phyloP scores from a whole-genome alignment of 2,329 filamentous ascomycete genomes.

The Paecilomyces formosus region DNA sequence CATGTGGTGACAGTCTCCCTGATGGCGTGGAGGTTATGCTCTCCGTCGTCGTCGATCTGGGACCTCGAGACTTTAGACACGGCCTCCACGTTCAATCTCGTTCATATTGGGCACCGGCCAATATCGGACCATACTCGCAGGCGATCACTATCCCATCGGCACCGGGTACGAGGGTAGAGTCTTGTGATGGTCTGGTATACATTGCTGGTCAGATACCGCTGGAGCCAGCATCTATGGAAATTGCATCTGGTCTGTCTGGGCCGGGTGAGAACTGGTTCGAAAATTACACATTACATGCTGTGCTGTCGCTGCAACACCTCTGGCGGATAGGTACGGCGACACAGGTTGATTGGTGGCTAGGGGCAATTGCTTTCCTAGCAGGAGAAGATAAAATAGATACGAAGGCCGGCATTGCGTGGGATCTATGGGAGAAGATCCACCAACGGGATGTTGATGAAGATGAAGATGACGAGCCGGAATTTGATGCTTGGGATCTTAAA shows the following conservation, averaged over 20 bases:
- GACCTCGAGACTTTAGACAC: conserved; percentile 23
- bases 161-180: conserved; percentile 14
- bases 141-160: conserved; percentile 54
- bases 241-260: conserved; percentile 19
- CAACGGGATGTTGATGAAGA: conserved; percentile 15
- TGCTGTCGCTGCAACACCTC: conserved; percentile 78
- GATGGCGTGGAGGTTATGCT: conserved; percentile 53
- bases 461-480: conserved; percentile 41
- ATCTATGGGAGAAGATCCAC: conserved; percentile 40
- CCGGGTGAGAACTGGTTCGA: conserved; percentile 15
- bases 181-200: conserved; percentile 43
- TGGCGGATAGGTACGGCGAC: conserved; percentile 72
- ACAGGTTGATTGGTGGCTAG: conserved; percentile 66
- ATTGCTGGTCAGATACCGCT: conserved; percentile 91
- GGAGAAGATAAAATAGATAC: conserved; percentile 22
- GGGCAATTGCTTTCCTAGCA: conserved; percentile 67
- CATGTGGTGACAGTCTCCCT: conserved; percentile 63
- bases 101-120: conserved; percentile 96
- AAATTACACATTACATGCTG: conserved; percentile 51
- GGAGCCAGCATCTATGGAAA: conserved; percentile 67
- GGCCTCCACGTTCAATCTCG: conserved; percentile 83
- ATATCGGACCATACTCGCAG: conserved; percentile 96
- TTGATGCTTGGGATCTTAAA: conserved; percentile 45
- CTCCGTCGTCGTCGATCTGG: conserved; percentile 41
- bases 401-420: conserved; percentile 31